Conservation (phyloP, 345 rosid species). For the Clausena lansium region DNA sequence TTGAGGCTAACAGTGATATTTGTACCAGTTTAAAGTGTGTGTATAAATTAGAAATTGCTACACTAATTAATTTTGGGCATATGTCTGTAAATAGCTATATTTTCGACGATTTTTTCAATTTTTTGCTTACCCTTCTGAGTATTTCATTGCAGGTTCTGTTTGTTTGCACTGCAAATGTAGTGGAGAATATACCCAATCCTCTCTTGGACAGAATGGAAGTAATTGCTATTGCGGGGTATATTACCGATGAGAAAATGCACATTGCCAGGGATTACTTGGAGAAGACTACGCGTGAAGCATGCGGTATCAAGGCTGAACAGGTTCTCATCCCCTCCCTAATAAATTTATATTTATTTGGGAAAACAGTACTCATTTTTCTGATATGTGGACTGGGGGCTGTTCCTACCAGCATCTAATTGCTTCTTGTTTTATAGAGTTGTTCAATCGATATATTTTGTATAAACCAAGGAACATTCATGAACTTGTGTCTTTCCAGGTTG, state of each 20-base stretch:
- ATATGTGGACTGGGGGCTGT: neutral
- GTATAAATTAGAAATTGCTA: neutral
- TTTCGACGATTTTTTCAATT: neutral
- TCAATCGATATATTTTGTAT: neutral
- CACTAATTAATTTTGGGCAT: neutral
- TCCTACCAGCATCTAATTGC: neutral
- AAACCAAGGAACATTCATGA: neutral
- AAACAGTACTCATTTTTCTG: neutral
- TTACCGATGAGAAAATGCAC: constrained; percentile 97
- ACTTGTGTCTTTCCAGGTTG: constrained; percentile 55
- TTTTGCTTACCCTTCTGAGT: constrained; percentile 15
- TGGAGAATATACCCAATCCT: constrained; percentile 93
- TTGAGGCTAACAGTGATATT: neutral
- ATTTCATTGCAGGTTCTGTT: constrained; percentile 71
- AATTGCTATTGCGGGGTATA: constrained; percentile 94
- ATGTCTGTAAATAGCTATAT: neutral
- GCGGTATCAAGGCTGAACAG: constrained; percentile 94
- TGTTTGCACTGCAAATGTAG: constrained; percentile 99
- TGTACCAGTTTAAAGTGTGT: neutral
- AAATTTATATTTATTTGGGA: neutral
- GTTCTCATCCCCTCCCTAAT: constrained; percentile 28
- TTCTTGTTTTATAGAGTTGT: neutral
- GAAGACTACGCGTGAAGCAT: constrained; percentile 79
- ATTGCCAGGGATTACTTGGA: constrained; percentile 98
- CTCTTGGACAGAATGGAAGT: constrained; percentile 99